Conservation (phyloP, 169 alveolate genomes). For the Ichthyophthirius multifiliis region DNA sequence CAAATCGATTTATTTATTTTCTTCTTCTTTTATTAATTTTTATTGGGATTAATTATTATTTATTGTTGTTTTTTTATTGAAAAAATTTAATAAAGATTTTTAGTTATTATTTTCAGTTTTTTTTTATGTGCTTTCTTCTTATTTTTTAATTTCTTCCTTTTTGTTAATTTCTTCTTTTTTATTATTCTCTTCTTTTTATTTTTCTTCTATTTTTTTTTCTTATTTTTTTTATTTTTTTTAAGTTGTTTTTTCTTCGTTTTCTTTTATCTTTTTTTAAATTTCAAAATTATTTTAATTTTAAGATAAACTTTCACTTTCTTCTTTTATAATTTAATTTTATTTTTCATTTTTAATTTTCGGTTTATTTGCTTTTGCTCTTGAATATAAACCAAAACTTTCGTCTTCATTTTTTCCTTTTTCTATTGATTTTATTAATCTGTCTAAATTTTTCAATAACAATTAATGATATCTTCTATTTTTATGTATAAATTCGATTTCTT, state of each 20-base stretch:
- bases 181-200: too few relatives aligned
- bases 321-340: not conserved
- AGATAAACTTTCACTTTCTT: not conserved
- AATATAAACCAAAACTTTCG: not conserved
- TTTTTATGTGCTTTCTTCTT: too few relatives aligned
- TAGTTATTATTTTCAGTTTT: too few relatives aligned
- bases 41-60: too few relatives aligned
- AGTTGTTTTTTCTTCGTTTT: not conserved
- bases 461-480: not conserved
- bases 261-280: too few relatives aligned
- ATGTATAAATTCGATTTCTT: not conserved
- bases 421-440: not conserved
- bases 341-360: not conserved
- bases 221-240: not conserved
- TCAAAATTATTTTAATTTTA: not conserved
- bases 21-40: too few relatives aligned
- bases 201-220: too few relatives aligned
- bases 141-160: too few relatives aligned
- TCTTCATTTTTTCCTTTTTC: conserved; percentile 7
- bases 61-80: too few relatives aligned
- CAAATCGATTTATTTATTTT: too few relatives aligned
- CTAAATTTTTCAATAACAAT: not conserved
- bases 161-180: too few relatives aligned
- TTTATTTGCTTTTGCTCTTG: not conserved
- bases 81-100: too few relatives aligned